Evolutionary conservation across 2,329 filamentous ascomycete species (phyloP).

Genomic region (Colletotrichum spaethianum): DNA sequence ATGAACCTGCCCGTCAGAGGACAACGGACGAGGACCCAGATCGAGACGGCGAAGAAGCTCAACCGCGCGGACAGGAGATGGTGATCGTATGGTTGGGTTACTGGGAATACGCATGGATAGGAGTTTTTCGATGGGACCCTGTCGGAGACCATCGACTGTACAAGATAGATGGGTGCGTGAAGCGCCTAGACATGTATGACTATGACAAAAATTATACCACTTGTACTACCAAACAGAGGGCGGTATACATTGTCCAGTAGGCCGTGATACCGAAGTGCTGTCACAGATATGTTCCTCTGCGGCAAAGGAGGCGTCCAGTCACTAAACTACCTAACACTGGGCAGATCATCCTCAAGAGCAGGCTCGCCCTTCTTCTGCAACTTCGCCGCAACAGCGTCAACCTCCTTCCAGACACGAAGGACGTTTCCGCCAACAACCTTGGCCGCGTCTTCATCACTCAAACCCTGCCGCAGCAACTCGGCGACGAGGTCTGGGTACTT

Average conservation of each 20-base stretch:
- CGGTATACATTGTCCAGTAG: not conserved
- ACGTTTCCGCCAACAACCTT: slow-evolving; percentile 87
- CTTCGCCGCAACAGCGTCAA: slow-evolving; percentile 78
- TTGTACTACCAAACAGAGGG: slow-evolving; percentile 11
- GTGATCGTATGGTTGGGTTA: slow-evolving; percentile 43
- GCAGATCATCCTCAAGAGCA: slow-evolving; percentile 68
- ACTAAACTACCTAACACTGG: slow-evolving; percentile 19
- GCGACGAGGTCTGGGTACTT: slow-evolving; percentile 85
- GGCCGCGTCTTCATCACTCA: slow-evolving; percentile 80
- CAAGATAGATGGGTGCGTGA: slow-evolving; percentile 42
- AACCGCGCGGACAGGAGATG: slow-evolving; percentile 69
- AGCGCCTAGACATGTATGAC: slow-evolving; percentile 36
- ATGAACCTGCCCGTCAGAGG: slow-evolving; percentile 93
- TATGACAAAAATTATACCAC: slow-evolving; percentile 37
- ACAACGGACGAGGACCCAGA: slow-evolving; percentile 87
- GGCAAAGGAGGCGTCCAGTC: not conserved
- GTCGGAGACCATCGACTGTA: slow-evolving; percentile 42
- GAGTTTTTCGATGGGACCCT: slow-evolving; percentile 3
- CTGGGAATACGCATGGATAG: not conserved
- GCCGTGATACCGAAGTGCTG: not conserved
- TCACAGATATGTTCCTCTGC: not conserved
- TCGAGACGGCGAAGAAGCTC: slow-evolving; percentile 71
- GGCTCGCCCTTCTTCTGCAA: slow-evolving; percentile 72
- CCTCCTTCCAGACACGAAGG: slow-evolving; percentile 86
- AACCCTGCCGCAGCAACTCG: slow-evolving; percentile 79